Conservation (phyloP, 768 basidiomycete species). For the Hygrocybe punicea region DNA sequence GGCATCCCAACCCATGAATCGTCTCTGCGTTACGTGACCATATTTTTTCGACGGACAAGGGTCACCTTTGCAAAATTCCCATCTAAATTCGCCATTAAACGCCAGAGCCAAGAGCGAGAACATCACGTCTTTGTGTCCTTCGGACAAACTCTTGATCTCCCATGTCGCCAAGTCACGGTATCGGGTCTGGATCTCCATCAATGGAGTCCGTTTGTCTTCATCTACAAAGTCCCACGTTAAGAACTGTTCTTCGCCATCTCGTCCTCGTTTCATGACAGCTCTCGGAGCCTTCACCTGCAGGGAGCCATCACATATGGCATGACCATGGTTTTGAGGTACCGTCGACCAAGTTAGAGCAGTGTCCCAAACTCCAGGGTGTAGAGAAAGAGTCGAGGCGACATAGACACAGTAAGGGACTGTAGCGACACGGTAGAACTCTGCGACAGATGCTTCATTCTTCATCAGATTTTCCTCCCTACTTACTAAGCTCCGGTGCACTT, state of each 20-base stretch:
- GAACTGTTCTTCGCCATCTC: not conserved
- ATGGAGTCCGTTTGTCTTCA: not conserved
- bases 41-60: not conserved
- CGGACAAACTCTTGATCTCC: conserved; percentile 5
- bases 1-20: too few relatives aligned
- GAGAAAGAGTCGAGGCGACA: conserved; percentile 4
- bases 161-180: conserved; percentile 1
- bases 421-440: not conserved
- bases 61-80: not conserved
- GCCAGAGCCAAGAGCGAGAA: not conserved
- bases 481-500: too few relatives aligned
- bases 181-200: not conserved
- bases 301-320: not conserved
- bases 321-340: not conserved
- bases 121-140: conserved; percentile 1
- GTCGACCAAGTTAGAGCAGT: not conserved
- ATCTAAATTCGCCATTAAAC: not conserved
- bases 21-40: too few relatives aligned
- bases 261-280: not conserved
- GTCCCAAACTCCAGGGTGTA: conserved; percentile 2
- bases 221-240: not conserved
- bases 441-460: not conserved
- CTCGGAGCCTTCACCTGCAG: not conserved
- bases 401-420: not conserved
- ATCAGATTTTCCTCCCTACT: not conserved